Evolutionary conservation across 192 early-diverging fungal genomes (phyloP).

Genomic region (Entophlyctis luteolus): DNA sequence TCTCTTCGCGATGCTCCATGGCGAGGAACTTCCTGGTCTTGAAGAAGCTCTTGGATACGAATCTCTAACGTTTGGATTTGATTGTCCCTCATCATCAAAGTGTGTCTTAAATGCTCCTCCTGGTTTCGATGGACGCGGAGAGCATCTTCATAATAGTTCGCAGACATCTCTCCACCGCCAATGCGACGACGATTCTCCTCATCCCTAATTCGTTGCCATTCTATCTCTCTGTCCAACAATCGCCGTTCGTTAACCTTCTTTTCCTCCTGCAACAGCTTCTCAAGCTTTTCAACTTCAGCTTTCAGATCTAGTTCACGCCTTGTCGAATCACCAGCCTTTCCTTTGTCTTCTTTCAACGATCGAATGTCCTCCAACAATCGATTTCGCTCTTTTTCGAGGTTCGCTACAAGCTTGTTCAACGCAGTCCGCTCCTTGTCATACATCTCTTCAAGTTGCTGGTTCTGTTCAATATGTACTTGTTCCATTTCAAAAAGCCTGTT

Average conservation of each 20-base stretch:
- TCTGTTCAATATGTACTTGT: conserved; percentile 36
- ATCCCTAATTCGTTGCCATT: conserved; percentile 17
- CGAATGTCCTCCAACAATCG: conserved; percentile 27
- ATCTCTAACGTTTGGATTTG: conserved; percentile 22
- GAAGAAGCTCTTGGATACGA: conserved; percentile 32
- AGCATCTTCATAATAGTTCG: conserved; percentile 21
- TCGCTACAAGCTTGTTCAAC: conserved; percentile 31
- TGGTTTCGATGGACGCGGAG: conserved; percentile 6
- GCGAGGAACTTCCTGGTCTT: conserved; percentile 15
- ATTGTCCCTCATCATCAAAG: conserved; percentile 15
- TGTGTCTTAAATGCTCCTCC: conserved; percentile 17
- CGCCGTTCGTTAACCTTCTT: conserved; percentile 11
- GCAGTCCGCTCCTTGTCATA: conserved; percentile 34
- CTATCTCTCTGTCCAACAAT: conserved; percentile 19
- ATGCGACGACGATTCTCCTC: conserved; percentile 17
- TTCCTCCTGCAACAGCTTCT: conserved; percentile 16
- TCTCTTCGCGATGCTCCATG: conserved; percentile 15
- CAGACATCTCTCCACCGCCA: not conserved
- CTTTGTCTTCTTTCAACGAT: conserved; percentile 12
- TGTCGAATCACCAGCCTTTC: not conserved
- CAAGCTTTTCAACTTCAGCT: conserved; percentile 16
- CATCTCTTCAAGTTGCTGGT: conserved; percentile 35
- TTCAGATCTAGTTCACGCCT: conserved; percentile 17
- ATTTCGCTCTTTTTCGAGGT: conserved; percentile 39
- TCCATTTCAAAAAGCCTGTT: conserved; percentile 37